A percentile compares a stretch with the other conserved stretches of the same genome.
These are phyloP conservation scores for Fusarium nisikadoi DNA, from an alignment of 2,329 filamentous ascomycete species.

Conservation along the genomic window DNA sequence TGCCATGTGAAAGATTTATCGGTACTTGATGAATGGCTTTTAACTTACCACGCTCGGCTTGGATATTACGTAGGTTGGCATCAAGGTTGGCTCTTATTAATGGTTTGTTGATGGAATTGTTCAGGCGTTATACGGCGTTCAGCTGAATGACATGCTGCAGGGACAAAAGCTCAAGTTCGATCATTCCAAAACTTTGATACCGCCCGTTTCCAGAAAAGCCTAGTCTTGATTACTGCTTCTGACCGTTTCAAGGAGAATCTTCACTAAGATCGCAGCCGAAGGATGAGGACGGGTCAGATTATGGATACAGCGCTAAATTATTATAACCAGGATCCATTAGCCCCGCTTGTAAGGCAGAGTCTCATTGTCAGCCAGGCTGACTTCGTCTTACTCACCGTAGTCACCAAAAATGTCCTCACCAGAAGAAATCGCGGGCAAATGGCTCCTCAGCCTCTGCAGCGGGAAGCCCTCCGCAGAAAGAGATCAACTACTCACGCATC, in stretches of 20 bases:
- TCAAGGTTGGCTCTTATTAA: rapidly evolving
- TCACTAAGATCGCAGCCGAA: rapidly evolving
- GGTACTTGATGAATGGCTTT: rapidly evolving
- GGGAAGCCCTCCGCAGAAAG: background rate
- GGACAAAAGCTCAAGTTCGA: background rate
- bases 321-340: background rate
- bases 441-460: constrained; percentile 12
- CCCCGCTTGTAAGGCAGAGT: background rate
- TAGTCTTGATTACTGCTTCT: background rate
- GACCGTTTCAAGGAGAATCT: background rate
- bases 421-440: constrained; percentile 4
- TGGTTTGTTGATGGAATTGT: background rate
- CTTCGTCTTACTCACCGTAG: background rate
- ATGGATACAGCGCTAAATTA: background rate
- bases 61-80: rapidly evolving
- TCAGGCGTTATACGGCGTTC: too few species aligned
- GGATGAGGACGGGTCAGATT: rapidly evolving
- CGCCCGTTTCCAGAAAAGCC: too few species aligned
- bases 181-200: background rate
- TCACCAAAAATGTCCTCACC: background rate
- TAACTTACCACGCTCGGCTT: rapidly evolving
- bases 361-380: background rate
- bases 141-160: background rate
- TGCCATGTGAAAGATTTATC: background rate
- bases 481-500: background rate